Evolutionary conservation across 2,329 filamentous ascomycete species (phyloP).

Genomic region (Trichoderma sp.): DNA sequence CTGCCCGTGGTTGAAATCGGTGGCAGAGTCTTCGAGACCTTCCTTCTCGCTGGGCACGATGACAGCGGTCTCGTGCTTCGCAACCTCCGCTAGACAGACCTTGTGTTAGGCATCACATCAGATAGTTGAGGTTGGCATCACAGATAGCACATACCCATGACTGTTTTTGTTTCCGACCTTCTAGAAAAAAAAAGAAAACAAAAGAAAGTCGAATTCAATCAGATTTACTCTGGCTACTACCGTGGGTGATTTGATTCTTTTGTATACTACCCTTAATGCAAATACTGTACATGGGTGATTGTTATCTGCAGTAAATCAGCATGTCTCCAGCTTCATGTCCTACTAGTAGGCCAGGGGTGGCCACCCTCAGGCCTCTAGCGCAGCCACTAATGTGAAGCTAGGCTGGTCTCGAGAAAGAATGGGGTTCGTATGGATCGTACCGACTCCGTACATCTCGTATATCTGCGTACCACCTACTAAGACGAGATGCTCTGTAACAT

Average conservation of each 20-base stretch:
- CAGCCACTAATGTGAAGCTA: background rate
- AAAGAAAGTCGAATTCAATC: background rate
- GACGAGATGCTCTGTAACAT: background rate
- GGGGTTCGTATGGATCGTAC: constrained; percentile 22
- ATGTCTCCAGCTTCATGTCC: background rate
- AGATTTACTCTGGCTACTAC: background rate
- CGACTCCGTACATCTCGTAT: constrained; percentile 22
- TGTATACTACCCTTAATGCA: background rate
- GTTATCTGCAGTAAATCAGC: constrained; percentile 2
- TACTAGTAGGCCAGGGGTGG: constrained; percentile 11
- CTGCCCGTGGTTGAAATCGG: background rate
- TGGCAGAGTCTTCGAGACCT: background rate
- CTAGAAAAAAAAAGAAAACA: background rate
- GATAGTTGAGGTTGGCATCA: background rate
- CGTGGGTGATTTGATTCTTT: background rate
- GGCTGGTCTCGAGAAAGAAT: background rate
- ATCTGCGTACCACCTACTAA: constrained; percentile 17
- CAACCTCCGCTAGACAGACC: background rate
- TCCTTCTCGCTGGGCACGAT: constrained; percentile 6
- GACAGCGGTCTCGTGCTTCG: constrained; percentile 5
- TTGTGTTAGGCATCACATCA: background rate
- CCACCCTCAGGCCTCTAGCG: background rate
- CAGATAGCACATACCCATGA: background rate
- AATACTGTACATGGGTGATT: background rate
- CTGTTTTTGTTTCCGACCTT: background rate